Percentiles rank a stretch among this genome's conserved stretches.
These are phyloP conservation scores for Clathrospora elynae DNA, from an alignment of 2,329 filamentous ascomycete species.

Conservation along the genomic window DNA sequence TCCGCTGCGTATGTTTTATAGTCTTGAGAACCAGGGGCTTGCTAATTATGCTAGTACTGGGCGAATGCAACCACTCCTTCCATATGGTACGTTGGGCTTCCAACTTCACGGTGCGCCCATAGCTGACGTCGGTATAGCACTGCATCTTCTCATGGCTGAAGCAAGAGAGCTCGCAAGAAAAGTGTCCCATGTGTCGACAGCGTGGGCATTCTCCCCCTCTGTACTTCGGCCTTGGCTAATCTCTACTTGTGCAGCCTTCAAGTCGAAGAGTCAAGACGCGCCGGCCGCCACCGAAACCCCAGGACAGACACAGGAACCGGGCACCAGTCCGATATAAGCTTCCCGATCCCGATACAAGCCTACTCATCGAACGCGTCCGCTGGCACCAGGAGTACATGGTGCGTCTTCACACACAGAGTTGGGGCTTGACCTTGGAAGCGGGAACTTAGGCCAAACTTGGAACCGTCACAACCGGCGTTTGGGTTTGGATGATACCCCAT, in stretches of 20 bases:
- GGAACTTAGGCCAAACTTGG: slow-evolving; percentile 3
- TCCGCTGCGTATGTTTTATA: slow-evolving; percentile 71
- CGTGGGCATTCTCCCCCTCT: slow-evolving; percentile 60
- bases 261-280: slow-evolving; percentile 46
- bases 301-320: slow-evolving; percentile 20
- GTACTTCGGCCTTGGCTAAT: slow-evolving; percentile 25
- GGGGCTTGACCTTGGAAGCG: background rate
- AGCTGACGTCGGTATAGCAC: slow-evolving; percentile 64
- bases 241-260: slow-evolving; percentile 39
- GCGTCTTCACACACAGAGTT: background rate
- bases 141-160: slow-evolving; percentile 97
- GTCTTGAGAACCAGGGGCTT: background rate
- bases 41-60: slow-evolving; percentile 69
- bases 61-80: slow-evolving; percentile 96
- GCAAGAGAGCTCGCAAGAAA: slow-evolving; percentile 88
- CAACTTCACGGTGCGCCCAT: background rate
- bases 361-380: too few relatives aligned
- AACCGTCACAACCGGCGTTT: slow-evolving; percentile 17
- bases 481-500: slow-evolving; percentile 34
- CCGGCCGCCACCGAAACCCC: slow-evolving; percentile 20
- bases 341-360: too few relatives aligned
- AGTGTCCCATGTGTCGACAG: slow-evolving; percentile 98
- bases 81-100: slow-evolving; percentile 72
- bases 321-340: slow-evolving; percentile 25
- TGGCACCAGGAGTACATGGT: slow-evolving; percentile 2